Evolutionary conservation across 108 stramenopile genomes (phyloP).

Genomic region (Tribonema minus): DNA sequence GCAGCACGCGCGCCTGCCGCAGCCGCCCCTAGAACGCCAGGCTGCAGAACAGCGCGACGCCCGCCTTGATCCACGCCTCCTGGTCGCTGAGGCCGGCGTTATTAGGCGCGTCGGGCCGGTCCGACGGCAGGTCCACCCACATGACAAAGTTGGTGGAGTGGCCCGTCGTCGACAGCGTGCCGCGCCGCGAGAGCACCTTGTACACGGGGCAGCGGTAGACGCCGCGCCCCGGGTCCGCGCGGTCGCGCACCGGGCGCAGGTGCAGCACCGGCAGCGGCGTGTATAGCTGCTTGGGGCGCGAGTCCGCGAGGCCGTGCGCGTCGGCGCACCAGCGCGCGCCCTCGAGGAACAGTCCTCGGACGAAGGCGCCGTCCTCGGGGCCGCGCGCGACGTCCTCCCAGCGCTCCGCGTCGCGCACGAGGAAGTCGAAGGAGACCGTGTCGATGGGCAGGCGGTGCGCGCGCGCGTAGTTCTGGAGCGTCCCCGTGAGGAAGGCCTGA

Average conservation of each 20-base stretch:
- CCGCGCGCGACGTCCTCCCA: not conserved
- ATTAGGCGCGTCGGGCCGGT: slow-evolving; percentile 33
- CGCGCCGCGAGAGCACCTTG: slow-evolving; percentile 54
- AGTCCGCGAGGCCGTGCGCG: slow-evolving; percentile 35
- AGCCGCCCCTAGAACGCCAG: slow-evolving; percentile 58
- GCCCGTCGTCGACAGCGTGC: slow-evolving; percentile 63
- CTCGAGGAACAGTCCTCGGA: slow-evolving; percentile 59
- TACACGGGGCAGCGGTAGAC: slow-evolving; percentile 55
- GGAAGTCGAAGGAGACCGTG: slow-evolving; percentile 56
- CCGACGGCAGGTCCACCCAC: slow-evolving; percentile 56
- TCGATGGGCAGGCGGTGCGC: slow-evolving; percentile 55
- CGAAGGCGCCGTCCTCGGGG: slow-evolving; percentile 54
- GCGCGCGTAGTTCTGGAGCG: slow-evolving; percentile 60
- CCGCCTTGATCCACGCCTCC: slow-evolving; percentile 63
- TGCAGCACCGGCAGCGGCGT: slow-evolving; percentile 55
- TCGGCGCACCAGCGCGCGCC: slow-evolving; percentile 57
- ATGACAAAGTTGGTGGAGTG: slow-evolving; percentile 62
- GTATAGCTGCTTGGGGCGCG: slow-evolving; percentile 57
- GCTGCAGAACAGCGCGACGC: slow-evolving; percentile 63
- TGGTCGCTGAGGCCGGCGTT: slow-evolving; percentile 32
- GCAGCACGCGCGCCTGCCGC: no score
- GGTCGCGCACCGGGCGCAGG: slow-evolving; percentile 43
- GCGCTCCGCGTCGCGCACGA: slow-evolving; percentile 4
- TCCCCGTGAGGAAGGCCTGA: slow-evolving; percentile 61
- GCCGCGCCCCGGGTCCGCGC: slow-evolving; percentile 32